These are phyloP conservation scores for Bruguiera gymnorhiza DNA, from an alignment of 345 rosid species.

Conservation along the genomic window DNA sequence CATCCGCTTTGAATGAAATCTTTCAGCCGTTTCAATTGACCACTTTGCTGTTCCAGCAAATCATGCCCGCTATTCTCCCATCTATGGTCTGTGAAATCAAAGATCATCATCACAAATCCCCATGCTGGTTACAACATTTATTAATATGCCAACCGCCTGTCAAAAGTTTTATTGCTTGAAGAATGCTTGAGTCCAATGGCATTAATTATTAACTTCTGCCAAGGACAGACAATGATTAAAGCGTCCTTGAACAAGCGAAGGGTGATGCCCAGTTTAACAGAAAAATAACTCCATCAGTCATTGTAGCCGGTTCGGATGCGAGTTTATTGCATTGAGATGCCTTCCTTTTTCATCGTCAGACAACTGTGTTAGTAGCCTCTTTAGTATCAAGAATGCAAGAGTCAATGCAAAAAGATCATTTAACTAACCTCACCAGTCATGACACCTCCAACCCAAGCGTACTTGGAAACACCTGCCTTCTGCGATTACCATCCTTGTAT, in stretches of 20 bases:
- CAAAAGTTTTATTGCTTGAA: slow-evolving; percentile 83
- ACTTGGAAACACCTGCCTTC: too few relatives aligned
- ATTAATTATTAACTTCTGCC: slow-evolving; percentile 64
- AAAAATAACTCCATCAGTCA: too few relatives aligned
- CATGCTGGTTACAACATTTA: neutral
- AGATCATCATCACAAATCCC: neutral
- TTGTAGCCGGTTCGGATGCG: too few relatives aligned
- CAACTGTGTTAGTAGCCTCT: neutral
- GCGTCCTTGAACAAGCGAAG: neutral
- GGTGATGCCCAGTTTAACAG: too few relatives aligned
- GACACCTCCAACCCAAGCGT: slow-evolving; percentile 28
- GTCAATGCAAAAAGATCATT: too few relatives aligned
- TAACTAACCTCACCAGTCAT: slow-evolving; percentile 68
- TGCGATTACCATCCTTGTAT: too few relatives aligned
- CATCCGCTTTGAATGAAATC: slow-evolving; percentile 74
- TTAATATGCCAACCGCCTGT: slow-evolving; percentile 46
- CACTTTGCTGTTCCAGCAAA: slow-evolving; percentile 74
- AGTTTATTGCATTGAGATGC: too few relatives aligned
- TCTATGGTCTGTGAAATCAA: slow-evolving; percentile 49
- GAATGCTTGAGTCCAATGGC: slow-evolving; percentile 58
- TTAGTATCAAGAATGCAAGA: too few relatives aligned
- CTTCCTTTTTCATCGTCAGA: too few relatives aligned
- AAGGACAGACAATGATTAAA: neutral
- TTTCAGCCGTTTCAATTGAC: slow-evolving; percentile 69
- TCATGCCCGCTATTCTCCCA: slow-evolving; percentile 71